Evolutionary conservation across 805 yeast genomes (phyloP).

Genomic region (Saccharomycopsis lassenensis): DNA sequence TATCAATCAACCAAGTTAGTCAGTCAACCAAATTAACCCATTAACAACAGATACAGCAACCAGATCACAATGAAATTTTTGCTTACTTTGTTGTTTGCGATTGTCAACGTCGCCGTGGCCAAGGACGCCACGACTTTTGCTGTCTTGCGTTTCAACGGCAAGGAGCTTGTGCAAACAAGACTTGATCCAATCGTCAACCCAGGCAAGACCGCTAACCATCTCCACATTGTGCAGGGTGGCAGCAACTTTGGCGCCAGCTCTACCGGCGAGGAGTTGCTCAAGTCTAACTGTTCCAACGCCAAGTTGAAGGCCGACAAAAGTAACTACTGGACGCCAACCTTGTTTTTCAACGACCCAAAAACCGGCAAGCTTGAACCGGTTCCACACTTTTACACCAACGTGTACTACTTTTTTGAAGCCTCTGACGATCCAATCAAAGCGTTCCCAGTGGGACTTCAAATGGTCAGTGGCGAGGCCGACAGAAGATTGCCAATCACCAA

Average conservation of each 20-base stretch:
- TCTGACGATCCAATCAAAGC: constrained; percentile 10
- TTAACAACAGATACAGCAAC: too few relatives aligned
- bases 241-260: constrained; percentile 6
- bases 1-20: too few relatives aligned
- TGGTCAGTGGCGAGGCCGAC: constrained; percentile 13
- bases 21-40: too few relatives aligned
- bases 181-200: constrained; percentile 12
- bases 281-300: constrained; percentile 10
- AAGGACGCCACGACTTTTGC: constrained; percentile 7
- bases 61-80: too few relatives aligned
- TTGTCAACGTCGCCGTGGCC: constrained; percentile 1
- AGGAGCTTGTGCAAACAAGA: constrained; percentile 4
- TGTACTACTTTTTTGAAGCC: constrained; percentile 11
- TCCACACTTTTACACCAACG: constrained; percentile 7
- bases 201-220: constrained; percentile 4
- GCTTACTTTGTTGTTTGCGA: too few relatives aligned
- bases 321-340: constrained; percentile 10
- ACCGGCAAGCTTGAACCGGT: constrained; percentile 6
- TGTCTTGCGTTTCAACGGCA: constrained; percentile 8
- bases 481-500: constrained; percentile 5
- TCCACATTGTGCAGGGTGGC: constrained; percentile 9
- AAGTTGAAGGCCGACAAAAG: constrained; percentile 8
- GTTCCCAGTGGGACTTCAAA: constrained; percentile 11
- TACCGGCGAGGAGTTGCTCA: constrained; percentile 6
- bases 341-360: constrained; percentile 2